Conservation (phyloP, 805 yeast genomes). For the Schwanniomyces pseudopolymorphus region DNA sequence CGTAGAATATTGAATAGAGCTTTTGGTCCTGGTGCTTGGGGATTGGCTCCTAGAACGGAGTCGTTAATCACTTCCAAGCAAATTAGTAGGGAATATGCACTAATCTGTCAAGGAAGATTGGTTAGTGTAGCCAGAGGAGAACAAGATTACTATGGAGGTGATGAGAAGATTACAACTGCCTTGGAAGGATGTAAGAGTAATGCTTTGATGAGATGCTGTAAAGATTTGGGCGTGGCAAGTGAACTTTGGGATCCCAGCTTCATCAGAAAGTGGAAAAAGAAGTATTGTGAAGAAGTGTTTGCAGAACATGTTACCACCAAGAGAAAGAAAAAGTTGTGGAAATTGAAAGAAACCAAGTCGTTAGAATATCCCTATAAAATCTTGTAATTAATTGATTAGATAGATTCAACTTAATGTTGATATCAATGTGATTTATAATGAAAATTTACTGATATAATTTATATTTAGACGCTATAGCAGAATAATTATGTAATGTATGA, state of each 20-base stretch:
- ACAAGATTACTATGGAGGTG: slow-evolving; percentile 81
- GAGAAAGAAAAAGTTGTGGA: slow-evolving; percentile 90
- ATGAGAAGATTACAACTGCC: slow-evolving; percentile 88
- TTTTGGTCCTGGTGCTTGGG: slow-evolving; percentile 99
- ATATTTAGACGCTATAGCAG: slow-evolving; percentile 2
- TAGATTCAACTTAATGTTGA: too few species aligned
- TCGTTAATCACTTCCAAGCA: slow-evolving; percentile 71
- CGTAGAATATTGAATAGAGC: slow-evolving; percentile 85
- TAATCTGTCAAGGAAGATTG: slow-evolving; percentile 82
- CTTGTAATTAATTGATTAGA: not conserved
- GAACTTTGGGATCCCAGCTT: slow-evolving; percentile 97
- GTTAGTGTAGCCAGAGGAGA: slow-evolving; percentile 95
- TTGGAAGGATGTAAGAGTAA: slow-evolving; percentile 96
- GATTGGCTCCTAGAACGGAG: slow-evolving; percentile 89
- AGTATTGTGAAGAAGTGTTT: slow-evolving; percentile 73
- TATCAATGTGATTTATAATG: too few species aligned
- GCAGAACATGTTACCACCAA: slow-evolving; percentile 82
- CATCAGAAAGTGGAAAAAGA: slow-evolving; percentile 53
- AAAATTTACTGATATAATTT: not conserved
- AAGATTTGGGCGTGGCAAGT: slow-evolving; percentile 94
- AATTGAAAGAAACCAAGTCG: slow-evolving; percentile 70
- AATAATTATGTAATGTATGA: not conserved
- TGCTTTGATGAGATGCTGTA: slow-evolving; percentile 97
- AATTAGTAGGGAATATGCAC: slow-evolving; percentile 87
- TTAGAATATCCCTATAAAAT: slow-evolving; percentile 83